Base-by-base conservation (phyloP, 768 basidiomycete genomes). In the Holtermannia corniformis region DNA sequence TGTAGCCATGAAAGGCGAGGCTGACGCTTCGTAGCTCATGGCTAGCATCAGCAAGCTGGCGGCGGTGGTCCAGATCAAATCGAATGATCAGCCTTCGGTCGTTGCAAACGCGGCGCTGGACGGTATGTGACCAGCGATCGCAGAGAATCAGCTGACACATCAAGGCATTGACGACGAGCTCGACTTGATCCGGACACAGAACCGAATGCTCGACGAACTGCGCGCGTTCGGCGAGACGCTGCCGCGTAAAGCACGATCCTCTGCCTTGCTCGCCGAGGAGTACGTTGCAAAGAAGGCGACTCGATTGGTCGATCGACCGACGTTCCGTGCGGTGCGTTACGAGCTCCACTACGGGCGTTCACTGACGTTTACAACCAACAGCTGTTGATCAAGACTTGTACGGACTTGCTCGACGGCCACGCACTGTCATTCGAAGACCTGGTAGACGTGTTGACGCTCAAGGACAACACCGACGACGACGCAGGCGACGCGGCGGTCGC, bases 11-110 rank as follows among this genome's bases (percentile, higher is more conserved):
- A 47, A 28, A n/a, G n/a, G n/a, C n/a, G 32, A 47, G 4, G 48
- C 56, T 52, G 43, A 50, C 25, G 22, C 28, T n/a, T n/a, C n/a
- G 47, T 62, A 97, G 92, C 76, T 96, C 44, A 83, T 88, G 80
- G 79, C 92, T 51, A 91, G 89, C 64, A 81, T 96, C 23, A 87
- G 87, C 20, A 96, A 96, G 71, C 79, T 97, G 11, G 76, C 84
- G 0, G 81, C 87, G 62, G 76, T 95, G 13, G 86, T 86, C 5
- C 75, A 78, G 48, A 61, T 72, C 41, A 83, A 83, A 59, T 72
- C 72, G 1, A 74, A 75, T 27, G 71, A 62, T 10, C 45, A 44
- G 7, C 58, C 53, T 3, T 48, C 41, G 4, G 37, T 44, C 54
- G 20, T 28, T 55, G 1, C 50, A 48, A 74, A 65, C 45, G 7